Conservation (phyloP, 2,329 filamentous ascomycete species). For the Ambrosiella beaveri region DNA sequence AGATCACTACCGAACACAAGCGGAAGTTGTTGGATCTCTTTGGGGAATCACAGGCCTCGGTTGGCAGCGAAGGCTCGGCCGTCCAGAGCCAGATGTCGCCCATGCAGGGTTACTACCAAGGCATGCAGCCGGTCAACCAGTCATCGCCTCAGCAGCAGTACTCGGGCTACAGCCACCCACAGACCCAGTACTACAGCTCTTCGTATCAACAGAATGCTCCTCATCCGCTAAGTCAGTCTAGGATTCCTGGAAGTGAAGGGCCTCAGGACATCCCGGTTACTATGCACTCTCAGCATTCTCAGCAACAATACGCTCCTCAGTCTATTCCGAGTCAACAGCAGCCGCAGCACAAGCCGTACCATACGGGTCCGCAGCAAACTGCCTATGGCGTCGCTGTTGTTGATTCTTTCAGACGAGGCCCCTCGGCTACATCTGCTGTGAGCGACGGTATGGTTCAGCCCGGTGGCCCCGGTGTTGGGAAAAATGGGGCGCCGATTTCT, state of each 20-base stretch:
- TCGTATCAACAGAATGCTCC: conserved; percentile 10
- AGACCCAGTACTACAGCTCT: conserved; percentile 9
- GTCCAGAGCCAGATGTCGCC: not conserved
- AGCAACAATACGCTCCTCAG: not conserved
- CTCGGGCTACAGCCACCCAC: conserved; percentile 6
- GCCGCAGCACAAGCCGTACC: not conserved
- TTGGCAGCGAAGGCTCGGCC: not conserved
- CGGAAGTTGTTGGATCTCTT: conserved; percentile 44
- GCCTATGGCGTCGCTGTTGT: too few species aligned
- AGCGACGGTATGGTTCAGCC: conserved; percentile 20
- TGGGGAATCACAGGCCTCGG: conserved; percentile 28
- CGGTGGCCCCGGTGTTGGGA: conserved; percentile 17
- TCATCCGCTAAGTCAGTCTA: conserved; percentile 11
- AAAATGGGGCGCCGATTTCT: conserved; percentile 37
- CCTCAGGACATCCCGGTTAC: not conserved
- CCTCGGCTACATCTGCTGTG: conserved; percentile 27
- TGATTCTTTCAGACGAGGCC: conserved; percentile 19
- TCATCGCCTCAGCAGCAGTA: conserved; percentile 11
- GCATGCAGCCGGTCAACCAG: conserved; percentile 3
- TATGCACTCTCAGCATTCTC: not conserved
- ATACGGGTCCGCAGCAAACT: too few species aligned
- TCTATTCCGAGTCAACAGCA: not conserved
- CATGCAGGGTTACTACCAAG: conserved; percentile 4
- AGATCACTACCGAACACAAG: conserved; percentile 24
- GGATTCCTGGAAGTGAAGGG: conserved; percentile 3